These are phyloP conservation scores for Chlorella variabilis DNA, from an alignment of 163 green algal genomes.

Conservation along the genomic window DNA sequence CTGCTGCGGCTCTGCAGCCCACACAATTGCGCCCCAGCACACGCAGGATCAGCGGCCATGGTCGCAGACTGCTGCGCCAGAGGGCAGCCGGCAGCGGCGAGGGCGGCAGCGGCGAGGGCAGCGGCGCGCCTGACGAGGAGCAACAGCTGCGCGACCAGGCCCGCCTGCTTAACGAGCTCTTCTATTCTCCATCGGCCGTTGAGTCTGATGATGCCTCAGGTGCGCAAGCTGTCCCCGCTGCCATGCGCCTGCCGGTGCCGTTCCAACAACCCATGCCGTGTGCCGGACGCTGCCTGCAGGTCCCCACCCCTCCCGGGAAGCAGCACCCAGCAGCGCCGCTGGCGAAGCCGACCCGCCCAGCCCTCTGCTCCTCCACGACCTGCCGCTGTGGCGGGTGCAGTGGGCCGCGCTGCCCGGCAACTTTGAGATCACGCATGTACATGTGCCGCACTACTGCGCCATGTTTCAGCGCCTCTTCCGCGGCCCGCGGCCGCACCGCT, in stretches of 20 bases:
- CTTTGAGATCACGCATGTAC: constrained; percentile 38
- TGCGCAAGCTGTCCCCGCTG: not conserved
- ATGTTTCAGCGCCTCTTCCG: constrained; percentile 46
- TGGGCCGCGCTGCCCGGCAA: constrained; percentile 38
- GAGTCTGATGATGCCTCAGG: not conserved
- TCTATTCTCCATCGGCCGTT: not conserved
- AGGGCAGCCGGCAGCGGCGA: not conserved
- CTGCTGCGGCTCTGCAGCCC: too few species aligned
- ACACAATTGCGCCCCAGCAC: too few species aligned
- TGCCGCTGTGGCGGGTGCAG: constrained; percentile 57
- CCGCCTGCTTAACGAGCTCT: constrained; percentile 27
- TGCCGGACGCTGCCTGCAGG: not conserved
- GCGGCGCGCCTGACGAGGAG: not conserved
- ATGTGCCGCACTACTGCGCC: constrained; percentile 49
- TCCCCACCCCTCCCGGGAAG: too few species aligned
- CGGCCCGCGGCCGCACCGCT: constrained; percentile 38
- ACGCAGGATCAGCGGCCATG: not conserved
- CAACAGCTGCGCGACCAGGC: not conserved
- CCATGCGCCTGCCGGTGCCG: too few species aligned
- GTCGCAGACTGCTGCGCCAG: not conserved
- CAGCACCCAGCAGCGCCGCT: too few species aligned
- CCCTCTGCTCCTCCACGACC: constrained; percentile 1
- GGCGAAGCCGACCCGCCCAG: too few species aligned
- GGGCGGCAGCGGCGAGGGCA: not conserved
- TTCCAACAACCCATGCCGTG: not conserved